A percentile compares a stretch with the other conserved stretches of the same genome.
These are phyloP conservation scores for Linnemannia elongata DNA, from an alignment of 192 early-diverging fungal species.

Conservation along the genomic window DNA sequence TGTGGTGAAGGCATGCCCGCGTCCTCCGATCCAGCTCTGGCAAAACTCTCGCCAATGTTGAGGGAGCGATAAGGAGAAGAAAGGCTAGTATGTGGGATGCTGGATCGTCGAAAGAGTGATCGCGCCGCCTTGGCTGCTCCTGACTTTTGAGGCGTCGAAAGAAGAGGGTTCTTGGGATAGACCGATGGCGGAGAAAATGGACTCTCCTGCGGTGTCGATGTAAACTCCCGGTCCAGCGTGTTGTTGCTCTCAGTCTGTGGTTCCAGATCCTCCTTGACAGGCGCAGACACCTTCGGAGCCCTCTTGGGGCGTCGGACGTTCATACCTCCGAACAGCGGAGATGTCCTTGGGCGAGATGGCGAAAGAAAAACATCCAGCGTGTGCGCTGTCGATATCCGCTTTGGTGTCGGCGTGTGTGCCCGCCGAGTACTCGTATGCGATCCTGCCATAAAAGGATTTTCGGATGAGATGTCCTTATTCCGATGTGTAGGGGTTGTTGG, in stretches of 20 bases:
- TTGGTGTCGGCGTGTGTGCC: slow-evolving; percentile 21
- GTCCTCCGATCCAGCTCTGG: not conserved
- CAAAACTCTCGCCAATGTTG: not conserved
- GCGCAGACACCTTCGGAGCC: not conserved
- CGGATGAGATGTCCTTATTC: not conserved
- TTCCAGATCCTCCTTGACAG: slow-evolving; percentile 24
- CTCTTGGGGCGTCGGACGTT: slow-evolving; percentile 26
- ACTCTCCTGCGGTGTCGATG: not conserved
- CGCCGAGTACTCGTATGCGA: not conserved
- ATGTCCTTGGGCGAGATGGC: slow-evolving; percentile 27
- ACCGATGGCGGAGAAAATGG: no score
- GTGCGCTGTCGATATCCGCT: not conserved
- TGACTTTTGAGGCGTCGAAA: slow-evolving; percentile 30
- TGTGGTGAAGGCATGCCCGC: not conserved
- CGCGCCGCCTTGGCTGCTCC: slow-evolving; percentile 40
- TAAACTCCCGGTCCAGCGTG: not conserved
- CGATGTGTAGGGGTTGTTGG: not conserved
- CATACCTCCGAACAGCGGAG: slow-evolving; percentile 50
- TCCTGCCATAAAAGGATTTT: not conserved
- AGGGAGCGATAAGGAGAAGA: slow-evolving; percentile 4
- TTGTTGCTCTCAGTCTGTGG: not conserved
- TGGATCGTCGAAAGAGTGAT: slow-evolving; percentile 29
- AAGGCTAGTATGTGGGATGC: not conserved
- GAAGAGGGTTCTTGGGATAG: slow-evolving; percentile 7
- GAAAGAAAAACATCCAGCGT: slow-evolving; percentile 5